phyloP scores from a whole-genome alignment of 2,329 filamentous ascomycete species.

The Ophiostoma pallidulum region DNA sequence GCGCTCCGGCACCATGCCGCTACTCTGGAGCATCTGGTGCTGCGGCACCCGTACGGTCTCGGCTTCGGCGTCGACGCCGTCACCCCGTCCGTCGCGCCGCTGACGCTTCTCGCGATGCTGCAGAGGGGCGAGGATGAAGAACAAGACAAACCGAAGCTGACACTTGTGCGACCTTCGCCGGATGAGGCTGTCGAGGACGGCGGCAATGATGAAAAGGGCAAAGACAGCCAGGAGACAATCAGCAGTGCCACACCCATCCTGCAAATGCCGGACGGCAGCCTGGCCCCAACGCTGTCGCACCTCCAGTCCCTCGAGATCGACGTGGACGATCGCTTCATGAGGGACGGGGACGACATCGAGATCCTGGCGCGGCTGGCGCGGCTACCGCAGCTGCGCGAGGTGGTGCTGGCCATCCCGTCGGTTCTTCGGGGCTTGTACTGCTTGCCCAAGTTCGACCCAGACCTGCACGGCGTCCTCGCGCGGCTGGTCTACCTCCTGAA shows the following conservation, averaged over 20 bases:
- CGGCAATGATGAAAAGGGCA: no score
- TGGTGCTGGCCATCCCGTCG: conserved; percentile 35
- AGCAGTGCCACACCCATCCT: no score
- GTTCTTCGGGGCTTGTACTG: neutral
- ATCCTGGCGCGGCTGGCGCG: conserved; percentile 31
- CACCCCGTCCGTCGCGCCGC: neutral
- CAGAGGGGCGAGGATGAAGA: neutral
- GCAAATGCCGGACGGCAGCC: no score
- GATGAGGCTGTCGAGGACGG: no score
- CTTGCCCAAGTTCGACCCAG: conserved; percentile 8
- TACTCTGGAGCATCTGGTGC: conserved; percentile 29
- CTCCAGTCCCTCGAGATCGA: conserved; percentile 38
- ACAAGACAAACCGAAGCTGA: no score
- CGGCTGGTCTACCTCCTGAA: neutral
- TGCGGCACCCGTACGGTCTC: conserved; percentile 28
- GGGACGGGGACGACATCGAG: conserved; percentile 21
- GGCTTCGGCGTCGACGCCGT: neutral
- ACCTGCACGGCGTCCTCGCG: conserved; percentile 7
- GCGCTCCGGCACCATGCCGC: conserved; percentile 29
- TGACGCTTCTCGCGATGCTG: neutral
- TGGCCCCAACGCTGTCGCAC: conserved; percentile 25
- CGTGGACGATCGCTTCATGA: conserved; percentile 28
- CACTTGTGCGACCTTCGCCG: no score
- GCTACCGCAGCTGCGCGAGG: conserved; percentile 21
- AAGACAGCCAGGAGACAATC: no score